Base-by-base conservation (phyloP, 1,284 basidiomycete species). In the Phaffia rhodozyma region DNA sequence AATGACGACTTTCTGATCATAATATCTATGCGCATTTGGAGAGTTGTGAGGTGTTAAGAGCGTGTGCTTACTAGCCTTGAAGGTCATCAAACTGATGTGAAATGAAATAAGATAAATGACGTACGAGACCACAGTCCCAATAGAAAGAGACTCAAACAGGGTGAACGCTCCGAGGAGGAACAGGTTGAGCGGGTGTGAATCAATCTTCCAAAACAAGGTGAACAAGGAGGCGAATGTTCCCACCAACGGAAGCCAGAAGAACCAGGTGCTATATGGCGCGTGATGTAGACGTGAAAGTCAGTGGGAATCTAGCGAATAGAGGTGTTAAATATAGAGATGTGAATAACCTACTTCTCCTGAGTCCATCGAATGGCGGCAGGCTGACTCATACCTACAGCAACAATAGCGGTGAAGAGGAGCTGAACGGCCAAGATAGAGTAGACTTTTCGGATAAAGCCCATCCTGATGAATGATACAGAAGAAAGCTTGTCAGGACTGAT, bases 111-210 rank as follows among this genome's bases (percentile, higher is more conserved):
- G 6, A n/a, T 7, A 3, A 23, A 25, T 21, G 59, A 71, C 70
- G 60, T 70, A 72, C 34, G 72, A 70, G 47, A 76, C 67, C 25
- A 78, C 72, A 1, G 75, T 72, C 6, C 81, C 81, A 60, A 82
- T 71, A 58, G 78, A 72, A 66, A 76, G 67, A 20, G 73, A 70
- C 67, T 80, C 79, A 66, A 76, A 76, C n/a, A 77, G 51, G 20
- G 78, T 80, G 68, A 79, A 80, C 43, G 78, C 59, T 4, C 75
- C 75, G 32, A 82, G 75, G 5, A 81, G 69, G 63, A 79, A 69
- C 63, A 82, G 68, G 71, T 82, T 82, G 65, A 76, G 69, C 0
- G 76, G 76, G 62, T 73, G 73, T 32, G 72, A 69, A 66, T 77
- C 73, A 50, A 75, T 69, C 68, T 77, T 76, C 72, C 72, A 76